Evolutionary conservation across 2,329 filamentous ascomycete genomes (phyloP).

Genomic region (Akanthomyces dipterigenus): DNA sequence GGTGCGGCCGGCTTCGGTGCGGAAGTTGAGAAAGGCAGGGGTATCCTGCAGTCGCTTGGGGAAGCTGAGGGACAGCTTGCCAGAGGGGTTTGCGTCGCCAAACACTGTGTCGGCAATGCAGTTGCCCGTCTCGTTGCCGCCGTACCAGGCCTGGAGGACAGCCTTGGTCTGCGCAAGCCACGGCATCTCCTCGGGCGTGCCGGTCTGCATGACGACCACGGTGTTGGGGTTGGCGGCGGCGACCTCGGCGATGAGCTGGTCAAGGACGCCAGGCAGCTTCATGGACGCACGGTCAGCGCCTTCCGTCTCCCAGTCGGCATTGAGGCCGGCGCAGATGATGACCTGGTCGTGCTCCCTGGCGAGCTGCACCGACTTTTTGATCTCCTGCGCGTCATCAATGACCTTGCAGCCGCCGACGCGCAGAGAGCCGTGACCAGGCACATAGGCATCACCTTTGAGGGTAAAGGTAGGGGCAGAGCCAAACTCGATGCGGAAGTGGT

Average conservation of each 20-base stretch:
- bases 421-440: slow-evolving; percentile 53
- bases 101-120: slow-evolving; percentile 73
- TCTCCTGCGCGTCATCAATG: slow-evolving; percentile 51
- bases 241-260: slow-evolving; percentile 62
- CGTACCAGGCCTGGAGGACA: slow-evolving; percentile 75
- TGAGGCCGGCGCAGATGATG: slow-evolving; percentile 70
- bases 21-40: slow-evolving; percentile 69
- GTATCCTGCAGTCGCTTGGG: slow-evolving; percentile 62
- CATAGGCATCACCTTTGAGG: slow-evolving; percentile 41
- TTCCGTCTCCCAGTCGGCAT: slow-evolving; percentile 76
- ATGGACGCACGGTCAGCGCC: slow-evolving; percentile 73
- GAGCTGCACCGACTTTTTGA: slow-evolving; percentile 58
- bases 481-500: slow-evolving; percentile 54
- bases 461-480: slow-evolving; percentile 52
- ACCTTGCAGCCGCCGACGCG: slow-evolving; percentile 55
- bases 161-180: slow-evolving; percentile 53
- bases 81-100: slow-evolving; percentile 66
- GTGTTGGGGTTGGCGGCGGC: slow-evolving; percentile 61
- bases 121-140: slow-evolving; percentile 80
- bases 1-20: slow-evolving; percentile 61
- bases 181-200: slow-evolving; percentile 67
- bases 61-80: slow-evolving; percentile 69
- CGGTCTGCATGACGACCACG: slow-evolving; percentile 69
- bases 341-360: slow-evolving; percentile 70
- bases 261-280: slow-evolving; percentile 65